A percentile compares a stretch with the other conserved stretches of the same genome.
Evolutionary conservation across 768 basidiomycete genomes (phyloP).

Genomic region (Rickenella mellea): DNA sequence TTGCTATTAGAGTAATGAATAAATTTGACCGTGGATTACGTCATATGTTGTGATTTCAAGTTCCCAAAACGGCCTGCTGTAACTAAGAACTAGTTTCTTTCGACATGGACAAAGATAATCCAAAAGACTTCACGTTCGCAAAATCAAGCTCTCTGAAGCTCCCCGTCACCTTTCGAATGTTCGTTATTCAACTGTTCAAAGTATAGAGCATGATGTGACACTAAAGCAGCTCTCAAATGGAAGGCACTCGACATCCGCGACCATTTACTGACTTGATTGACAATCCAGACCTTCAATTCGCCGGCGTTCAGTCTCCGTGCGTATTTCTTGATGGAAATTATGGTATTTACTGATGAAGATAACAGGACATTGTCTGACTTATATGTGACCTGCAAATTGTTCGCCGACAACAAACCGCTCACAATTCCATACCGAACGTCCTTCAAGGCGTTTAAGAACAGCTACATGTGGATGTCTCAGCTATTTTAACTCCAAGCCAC

Average conservation of each 20-base stretch:
- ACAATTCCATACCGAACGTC: constrained; percentile 88
- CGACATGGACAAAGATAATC: constrained; percentile 51
- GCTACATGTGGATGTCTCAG: constrained; percentile 48
- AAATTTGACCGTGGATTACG: too few species aligned
- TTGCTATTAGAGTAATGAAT: too few species aligned
- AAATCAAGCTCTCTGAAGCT: constrained; percentile 82
- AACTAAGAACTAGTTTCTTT: too few species aligned
- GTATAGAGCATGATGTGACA: neutral
- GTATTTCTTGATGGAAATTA: constrained; percentile 7
- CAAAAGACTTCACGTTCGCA: constrained; percentile 90
- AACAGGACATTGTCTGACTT: constrained; percentile 82
- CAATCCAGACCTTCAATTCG: constrained; percentile 71
- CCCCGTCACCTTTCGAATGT: constrained; percentile 84
- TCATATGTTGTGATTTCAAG: too few species aligned
- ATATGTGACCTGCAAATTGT: constrained; percentile 86
- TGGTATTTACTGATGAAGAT: constrained; percentile 19
- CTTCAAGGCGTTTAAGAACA: constrained; percentile 85
- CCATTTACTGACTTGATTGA: constrained; percentile 76
- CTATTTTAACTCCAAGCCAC: neutral
- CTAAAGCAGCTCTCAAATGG: constrained; percentile 61
- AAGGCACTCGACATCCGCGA: constrained; percentile 66
- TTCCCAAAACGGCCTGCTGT: too few species aligned
- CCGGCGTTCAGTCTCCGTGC: constrained; percentile 75
- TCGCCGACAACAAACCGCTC: constrained; percentile 87
- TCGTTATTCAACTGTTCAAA: constrained; percentile 4